Conservation (phyloP, 805 yeast species). For the Jamesozyma spencerorum region DNA sequence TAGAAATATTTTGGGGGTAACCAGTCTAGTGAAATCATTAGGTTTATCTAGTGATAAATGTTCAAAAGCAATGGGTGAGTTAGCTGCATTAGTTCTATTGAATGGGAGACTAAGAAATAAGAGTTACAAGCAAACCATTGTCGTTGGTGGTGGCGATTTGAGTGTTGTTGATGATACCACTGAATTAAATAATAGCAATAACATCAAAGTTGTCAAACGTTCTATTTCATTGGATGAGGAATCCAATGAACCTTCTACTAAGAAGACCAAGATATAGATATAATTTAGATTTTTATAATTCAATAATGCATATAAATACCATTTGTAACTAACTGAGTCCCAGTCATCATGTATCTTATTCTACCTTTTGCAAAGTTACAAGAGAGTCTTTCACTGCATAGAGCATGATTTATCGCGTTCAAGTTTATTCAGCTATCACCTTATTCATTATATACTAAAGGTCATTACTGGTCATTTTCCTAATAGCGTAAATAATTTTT, state of each 20-base stretch:
- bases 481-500: neutral
- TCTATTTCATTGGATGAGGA: neutral
- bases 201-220: slow-evolving; percentile 21
- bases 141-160: slow-evolving; percentile 40
- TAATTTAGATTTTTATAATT: neutral
- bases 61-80: slow-evolving; percentile 46
- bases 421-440: too few species aligned
- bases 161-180: slow-evolving; percentile 23
- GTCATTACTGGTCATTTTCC: neutral
- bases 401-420: too few species aligned
- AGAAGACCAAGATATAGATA: neutral
- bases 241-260: neutral
- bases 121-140: slow-evolving; percentile 70
- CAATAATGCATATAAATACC: neutral
- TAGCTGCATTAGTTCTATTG: slow-evolving; percentile 55
- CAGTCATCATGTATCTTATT: too few species aligned
- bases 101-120: slow-evolving; percentile 66
- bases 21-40: slow-evolving; percentile 53
- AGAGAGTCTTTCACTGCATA: too few species aligned
- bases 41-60: slow-evolving; percentile 64
- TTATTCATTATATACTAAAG: too few species aligned
- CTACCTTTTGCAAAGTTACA: too few species aligned
- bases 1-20: slow-evolving; percentile 62
- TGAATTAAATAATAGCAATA: slow-evolving; percentile 8
- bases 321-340: too few species aligned